A percentile compares a stretch with the other conserved stretches of the same genome.
Evolutionary conservation across 495 filamentous ascomycete genomes (phyloP).

Genomic region (Penicillium simplicissimum): DNA sequence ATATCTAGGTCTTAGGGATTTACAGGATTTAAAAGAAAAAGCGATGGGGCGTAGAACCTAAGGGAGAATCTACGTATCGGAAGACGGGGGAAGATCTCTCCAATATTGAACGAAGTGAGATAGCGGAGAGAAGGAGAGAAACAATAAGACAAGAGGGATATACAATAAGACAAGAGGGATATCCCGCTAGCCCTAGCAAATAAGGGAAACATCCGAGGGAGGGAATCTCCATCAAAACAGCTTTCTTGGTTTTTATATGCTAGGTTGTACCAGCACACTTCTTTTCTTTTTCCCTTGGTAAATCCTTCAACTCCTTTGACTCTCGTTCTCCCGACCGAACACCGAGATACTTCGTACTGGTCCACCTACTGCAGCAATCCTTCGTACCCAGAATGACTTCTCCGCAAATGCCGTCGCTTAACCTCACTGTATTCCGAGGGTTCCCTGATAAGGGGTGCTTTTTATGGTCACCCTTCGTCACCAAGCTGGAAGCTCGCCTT

Average conservation of each 20-base stretch:
- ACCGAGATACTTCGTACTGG: not conserved
- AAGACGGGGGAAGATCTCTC: no score
- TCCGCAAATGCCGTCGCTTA: not conserved
- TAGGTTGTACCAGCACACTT: not conserved
- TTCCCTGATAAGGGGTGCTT: slow-evolving; percentile 42
- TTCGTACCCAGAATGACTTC: not conserved
- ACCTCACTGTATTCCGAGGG: slow-evolving; percentile 51
- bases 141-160: no score
- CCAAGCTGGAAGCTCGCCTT: slow-evolving; percentile 63
- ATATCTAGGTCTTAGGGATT: no score
- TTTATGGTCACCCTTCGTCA: slow-evolving; percentile 66
- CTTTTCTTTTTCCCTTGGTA: not conserved
- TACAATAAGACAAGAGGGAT: no score
- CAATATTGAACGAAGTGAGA: no score
- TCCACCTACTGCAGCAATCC: not conserved
- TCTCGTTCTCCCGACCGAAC: not conserved
- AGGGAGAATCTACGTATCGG: no score
- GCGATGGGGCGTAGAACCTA: no score
- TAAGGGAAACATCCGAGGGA: no score
- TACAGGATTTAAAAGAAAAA: no score
- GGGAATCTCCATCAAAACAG: no score
- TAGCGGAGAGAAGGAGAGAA: no score
- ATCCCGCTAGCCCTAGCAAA: no score
- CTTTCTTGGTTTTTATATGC: not conserved
- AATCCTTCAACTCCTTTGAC: not conserved